These are phyloP conservation scores for Escallonia herrerae DNA, from an alignment of 129 eudicot species.

Conservation along the genomic window DNA sequence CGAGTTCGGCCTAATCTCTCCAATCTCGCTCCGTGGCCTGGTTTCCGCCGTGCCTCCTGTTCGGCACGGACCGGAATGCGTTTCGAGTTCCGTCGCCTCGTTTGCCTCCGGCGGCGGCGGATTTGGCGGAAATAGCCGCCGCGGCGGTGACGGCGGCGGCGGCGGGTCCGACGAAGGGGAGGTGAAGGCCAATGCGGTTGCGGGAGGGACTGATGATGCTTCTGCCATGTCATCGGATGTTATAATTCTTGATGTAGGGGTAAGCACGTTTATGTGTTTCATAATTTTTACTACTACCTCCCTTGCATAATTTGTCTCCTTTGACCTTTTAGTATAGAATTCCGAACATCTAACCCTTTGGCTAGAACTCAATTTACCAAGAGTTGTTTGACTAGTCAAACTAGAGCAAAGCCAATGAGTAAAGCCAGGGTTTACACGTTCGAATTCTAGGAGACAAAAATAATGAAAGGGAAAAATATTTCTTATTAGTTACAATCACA, in stretches of 20 bases:
- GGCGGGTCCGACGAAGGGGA: slow-evolving; percentile 65
- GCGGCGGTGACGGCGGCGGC: slow-evolving; percentile 39
- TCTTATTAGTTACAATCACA: too few species aligned
- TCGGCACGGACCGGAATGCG: slow-evolving; percentile 37
- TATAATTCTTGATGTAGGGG: slow-evolving; percentile 83
- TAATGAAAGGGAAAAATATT: too few species aligned
- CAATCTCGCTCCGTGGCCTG: slow-evolving; percentile 16
- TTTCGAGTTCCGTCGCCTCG: slow-evolving; percentile 54
- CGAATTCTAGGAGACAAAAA: too few species aligned
- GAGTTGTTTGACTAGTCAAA: too few species aligned
- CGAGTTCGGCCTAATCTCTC: slow-evolving; percentile 15
- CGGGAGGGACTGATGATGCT: slow-evolving; percentile 41
- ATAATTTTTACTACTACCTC: too few species aligned
- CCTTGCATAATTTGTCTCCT: too few species aligned
- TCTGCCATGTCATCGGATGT: slow-evolving; percentile 64
- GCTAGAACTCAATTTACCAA: too few species aligned
- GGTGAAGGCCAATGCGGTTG: slow-evolving; percentile 36
- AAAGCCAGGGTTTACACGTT: too few species aligned
- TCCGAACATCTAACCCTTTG: too few species aligned
- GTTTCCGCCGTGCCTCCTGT: slow-evolving; percentile 15
- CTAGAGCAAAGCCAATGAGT: too few species aligned
- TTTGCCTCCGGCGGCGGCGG: slow-evolving; percentile 66
- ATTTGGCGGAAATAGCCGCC: slow-evolving; percentile 34
- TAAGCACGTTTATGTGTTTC: slow-evolving; percentile 17
- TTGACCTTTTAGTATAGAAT: too few species aligned